Percentiles rank a stretch among this genome's conserved stretches.
phyloP scores from a whole-genome alignment of 2,329 filamentous ascomycete species.

The Mariannaea elegans region DNA sequence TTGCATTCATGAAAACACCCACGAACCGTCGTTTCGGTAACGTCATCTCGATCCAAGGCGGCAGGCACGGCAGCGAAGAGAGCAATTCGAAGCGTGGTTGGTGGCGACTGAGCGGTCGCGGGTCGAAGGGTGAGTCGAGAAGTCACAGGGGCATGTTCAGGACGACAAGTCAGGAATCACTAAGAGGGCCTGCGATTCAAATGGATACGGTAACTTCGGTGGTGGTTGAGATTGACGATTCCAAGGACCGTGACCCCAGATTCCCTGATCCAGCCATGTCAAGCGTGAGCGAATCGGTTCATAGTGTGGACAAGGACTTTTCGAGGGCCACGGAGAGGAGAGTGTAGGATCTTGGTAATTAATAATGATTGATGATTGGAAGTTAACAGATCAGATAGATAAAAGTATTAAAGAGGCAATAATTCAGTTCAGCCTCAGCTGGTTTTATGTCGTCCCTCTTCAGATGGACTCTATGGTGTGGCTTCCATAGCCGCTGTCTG shows the following conservation, averaged over 20 bases:
- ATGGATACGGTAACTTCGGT: constrained; percentile 55
- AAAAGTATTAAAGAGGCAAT: no score
- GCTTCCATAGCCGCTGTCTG: no score
- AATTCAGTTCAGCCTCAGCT: no score
- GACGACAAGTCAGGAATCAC: constrained; percentile 44
- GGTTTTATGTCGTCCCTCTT: no score
- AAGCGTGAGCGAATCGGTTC: constrained; percentile 39
- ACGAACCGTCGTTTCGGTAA: constrained; percentile 52
- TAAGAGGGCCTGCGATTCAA: constrained; percentile 52
- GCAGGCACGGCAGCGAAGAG: constrained; percentile 25
- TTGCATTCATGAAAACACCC: constrained; percentile 58
- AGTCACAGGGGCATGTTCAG: constrained; percentile 24
- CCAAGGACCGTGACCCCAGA: constrained; percentile 36
- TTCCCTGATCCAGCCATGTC: constrained; percentile 35
- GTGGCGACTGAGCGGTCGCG: constrained; percentile 39
- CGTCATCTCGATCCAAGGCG: constrained; percentile 50
- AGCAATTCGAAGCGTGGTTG: constrained; percentile 33
- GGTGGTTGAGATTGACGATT: constrained; percentile 49
- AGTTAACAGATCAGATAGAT: neutral
- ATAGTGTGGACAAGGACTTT: constrained; percentile 41
- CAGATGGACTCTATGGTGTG: no score
- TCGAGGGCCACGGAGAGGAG: constrained; percentile 14
- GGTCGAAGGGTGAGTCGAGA: constrained; percentile 12
- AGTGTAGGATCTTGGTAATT: constrained; percentile 8
- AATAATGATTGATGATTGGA: constrained; percentile 15